Percentiles rank a stretch among this genome's conserved stretches.
phyloP scores from a whole-genome alignment of 192 early-diverging fungal genomes.

The Linderina pennispora region DNA sequence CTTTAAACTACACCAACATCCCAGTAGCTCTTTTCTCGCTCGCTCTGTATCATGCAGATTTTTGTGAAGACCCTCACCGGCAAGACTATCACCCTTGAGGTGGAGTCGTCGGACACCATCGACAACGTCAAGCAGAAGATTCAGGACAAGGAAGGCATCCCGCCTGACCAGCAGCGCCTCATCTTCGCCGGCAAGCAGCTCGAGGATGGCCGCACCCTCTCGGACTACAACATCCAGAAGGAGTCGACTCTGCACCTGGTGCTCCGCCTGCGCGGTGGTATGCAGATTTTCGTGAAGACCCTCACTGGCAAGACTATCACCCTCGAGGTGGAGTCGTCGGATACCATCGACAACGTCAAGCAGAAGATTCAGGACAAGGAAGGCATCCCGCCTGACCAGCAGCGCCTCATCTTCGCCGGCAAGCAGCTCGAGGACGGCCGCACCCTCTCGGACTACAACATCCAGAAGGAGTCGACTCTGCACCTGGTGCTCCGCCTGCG shows the following conservation, averaged over 20 bases:
- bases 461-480: conserved; percentile 98
- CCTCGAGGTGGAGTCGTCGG: conserved; percentile 68
- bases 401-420: conserved; percentile 97
- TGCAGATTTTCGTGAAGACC: conserved; percentile 56
- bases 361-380: conserved; percentile 75
- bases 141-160: conserved; percentile 85
- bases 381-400: conserved; percentile 92
- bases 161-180: conserved; percentile 97
- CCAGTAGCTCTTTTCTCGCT: conserved; percentile 9
- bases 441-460: conserved; percentile 97
- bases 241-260: conserved; percentile 95
- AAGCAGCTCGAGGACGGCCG: conserved; percentile 99
- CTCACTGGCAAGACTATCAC: conserved; percentile 92
- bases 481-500: conserved; percentile 91
- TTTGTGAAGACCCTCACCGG: conserved; percentile 80
- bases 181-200: conserved; percentile 99
- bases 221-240: conserved; percentile 99
- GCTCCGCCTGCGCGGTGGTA: conserved; percentile 83
- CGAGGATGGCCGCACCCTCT: conserved; percentile 93
- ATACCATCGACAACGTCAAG: conserved; percentile 74
- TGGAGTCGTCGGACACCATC: conserved; percentile 70
- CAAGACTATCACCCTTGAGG: conserved; percentile 95
- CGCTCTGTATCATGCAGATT: conserved; percentile 32
- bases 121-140: conserved; percentile 82
- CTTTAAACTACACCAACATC: too few relatives aligned